A percentile compares a stretch with the other conserved stretches of the same genome.
Conservation (phyloP, 1,284 basidiomycete species). For the Rhodofomes roseus region DNA sequence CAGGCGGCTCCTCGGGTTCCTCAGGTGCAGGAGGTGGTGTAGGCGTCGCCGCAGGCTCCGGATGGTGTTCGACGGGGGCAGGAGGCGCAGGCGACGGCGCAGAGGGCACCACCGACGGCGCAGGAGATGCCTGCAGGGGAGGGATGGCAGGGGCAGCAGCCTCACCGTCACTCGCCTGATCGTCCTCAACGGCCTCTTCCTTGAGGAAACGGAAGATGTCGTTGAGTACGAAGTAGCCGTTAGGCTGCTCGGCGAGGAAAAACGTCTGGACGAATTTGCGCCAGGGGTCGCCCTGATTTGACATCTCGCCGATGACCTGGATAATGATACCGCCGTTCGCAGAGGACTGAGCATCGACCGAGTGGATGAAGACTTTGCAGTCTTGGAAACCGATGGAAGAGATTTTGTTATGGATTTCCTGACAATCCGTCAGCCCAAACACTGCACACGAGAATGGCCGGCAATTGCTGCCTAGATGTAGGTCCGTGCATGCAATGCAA, state of each 20-base stretch:
- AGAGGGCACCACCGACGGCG: conserved; percentile 18
- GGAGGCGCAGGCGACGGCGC: conserved; percentile 28
- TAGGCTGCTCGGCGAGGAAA: conserved; percentile 98
- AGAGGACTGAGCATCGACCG: conserved; percentile 91
- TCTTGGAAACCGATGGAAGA: conserved; percentile 90
- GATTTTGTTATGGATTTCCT: conserved; percentile 99
- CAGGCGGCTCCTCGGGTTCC: conserved; percentile 25
- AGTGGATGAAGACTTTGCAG: conserved; percentile 98
- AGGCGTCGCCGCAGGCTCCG: conserved; percentile 22
- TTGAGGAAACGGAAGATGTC: conserved; percentile 99
- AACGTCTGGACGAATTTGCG: conserved; percentile 99
- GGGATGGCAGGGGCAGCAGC: conserved; percentile 16
- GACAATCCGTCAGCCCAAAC: conserved; percentile 9
- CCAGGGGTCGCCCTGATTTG: conserved; percentile 89
- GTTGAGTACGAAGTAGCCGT: conserved; percentile 99
- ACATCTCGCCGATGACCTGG: conserved; percentile 99
- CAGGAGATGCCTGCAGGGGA: conserved; percentile 19
- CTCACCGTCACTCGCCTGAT: conserved; percentile 47
- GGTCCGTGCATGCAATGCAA: background rate
- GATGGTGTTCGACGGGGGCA: conserved; percentile 29
- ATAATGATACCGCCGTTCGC: conserved; percentile 96
- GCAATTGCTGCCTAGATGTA: background rate
- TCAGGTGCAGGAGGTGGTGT: conserved; percentile 28
- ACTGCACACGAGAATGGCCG: background rate
- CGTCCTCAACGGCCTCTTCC: conserved; percentile 88